Evolutionary conservation across 208 protist genomes (phyloP), one percentile per base, ranked within the genome.

Genomic region (Wallacemonas sp.): DNA sequence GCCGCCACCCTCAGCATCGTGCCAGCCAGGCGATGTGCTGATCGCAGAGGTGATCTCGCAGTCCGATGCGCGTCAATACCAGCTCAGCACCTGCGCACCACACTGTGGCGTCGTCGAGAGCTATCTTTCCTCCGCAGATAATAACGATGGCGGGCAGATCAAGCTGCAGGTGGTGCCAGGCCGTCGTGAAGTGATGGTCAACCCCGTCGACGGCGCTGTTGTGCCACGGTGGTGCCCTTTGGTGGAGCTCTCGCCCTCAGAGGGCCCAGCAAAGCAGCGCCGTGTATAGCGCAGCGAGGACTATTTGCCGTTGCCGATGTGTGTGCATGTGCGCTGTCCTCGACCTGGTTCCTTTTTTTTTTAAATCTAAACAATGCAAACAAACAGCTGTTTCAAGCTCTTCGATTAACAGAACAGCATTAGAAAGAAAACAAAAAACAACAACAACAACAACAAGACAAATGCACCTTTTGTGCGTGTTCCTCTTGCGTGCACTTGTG

Each of bases 41-140:
- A 34, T 83, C 12, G 87, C 87, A 11, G 77, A 82, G 81, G 87
- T 93, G 4, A 70, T 93, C 21, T 90, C 83, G 21, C 87, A 93
- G 75, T 90, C 84, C 1, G 87, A 93, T 45, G 87, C 66, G 33
- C 83, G 82, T 2, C 84, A 90, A 74, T 93, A 84, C 54, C 84
- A 93, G 64, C 77, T 93, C 27, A 88, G 76, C 53, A 93, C 87
- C 12, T 55, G 80, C 0, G 46, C 51, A 15, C 69, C 75, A 33
- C 59, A 77, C 51, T 93, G 72, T 38, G 87, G 87, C 1, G 87
- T 91, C 4, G 70, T 93, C 53, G 79, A 89, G 60, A 75, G 73
- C 24, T 45, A 62, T 31, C 41, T 72, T 9, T 28, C 31, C 36
- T 53, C 62, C 14, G 22, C 60, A 0, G 24, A 53, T 12, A 61